Base-by-base conservation (phyloP, 768 basidiomycete species). In the Hypsizygus marmoreus region DNA sequence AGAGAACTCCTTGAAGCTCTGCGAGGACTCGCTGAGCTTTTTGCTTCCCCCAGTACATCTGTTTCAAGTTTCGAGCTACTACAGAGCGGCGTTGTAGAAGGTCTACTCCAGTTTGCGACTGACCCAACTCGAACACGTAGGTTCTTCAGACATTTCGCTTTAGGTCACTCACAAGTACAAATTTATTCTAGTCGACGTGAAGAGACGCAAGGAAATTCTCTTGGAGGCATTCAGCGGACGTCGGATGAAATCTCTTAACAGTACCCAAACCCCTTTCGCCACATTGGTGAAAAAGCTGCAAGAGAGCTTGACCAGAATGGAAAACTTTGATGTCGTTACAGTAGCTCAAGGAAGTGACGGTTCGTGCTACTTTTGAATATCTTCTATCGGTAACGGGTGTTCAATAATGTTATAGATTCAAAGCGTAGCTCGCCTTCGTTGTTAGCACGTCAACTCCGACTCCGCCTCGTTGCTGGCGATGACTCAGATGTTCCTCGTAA, bases 31-130 rank as follows among this genome's bases (percentile, higher is more conserved):
- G 90, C 90, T 2, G 78, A 79, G 25, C 74, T 93, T 31, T 95
- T 99, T 61, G 70, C 84, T 1, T 83, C 83, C 10, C 79, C 86
- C 20, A 79, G 81, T 60, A 80, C 78, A 4, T 87, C 92, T 7
- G 82, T 98, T 4, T 97, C 94, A 2, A 97, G 94, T 65, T 99
- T 98, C 54, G 97, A 99, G 69, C 67, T 98, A 36, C 70, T 97
- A 45, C 89, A 97, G 62, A 95, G 92, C 59, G 97, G 95, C 2
- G 79, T 97, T 4, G 88, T 97, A 2, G 93, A 95, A 55, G 86
- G 84, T 10, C 63, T 98, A 43, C 74, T 98, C 42, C 81, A 80
- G 43, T 92, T 92, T 65, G 82, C 91, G 4, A 88, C 86, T 3
- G 83, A 87, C 49, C 71, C 80, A 41, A 72, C 73, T 34, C 80